Conservation (phyloP, 1,284 basidiomycete species). For the Schizophyllum commune region DNA sequence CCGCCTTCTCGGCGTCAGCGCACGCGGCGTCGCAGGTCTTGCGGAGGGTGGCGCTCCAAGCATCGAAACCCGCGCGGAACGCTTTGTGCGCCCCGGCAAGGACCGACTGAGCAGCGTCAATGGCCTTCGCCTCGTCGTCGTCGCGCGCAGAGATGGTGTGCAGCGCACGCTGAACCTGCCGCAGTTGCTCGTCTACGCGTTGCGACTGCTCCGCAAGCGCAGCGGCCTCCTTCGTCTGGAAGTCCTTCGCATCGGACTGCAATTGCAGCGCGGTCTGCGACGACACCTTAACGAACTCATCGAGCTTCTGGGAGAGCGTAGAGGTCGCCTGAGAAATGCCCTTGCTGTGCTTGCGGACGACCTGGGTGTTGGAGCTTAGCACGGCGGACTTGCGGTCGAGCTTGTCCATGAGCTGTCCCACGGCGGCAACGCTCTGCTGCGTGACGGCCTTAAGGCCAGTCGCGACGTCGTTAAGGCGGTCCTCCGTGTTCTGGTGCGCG, state of each 20-base stretch:
- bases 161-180: constrained; percentile 49
- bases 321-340: constrained; percentile 44
- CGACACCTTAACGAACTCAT: constrained; percentile 55
- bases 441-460: constrained; percentile 59
- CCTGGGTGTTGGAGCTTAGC: constrained; percentile 59
- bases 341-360: constrained; percentile 57
- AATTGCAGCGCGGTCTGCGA: constrained; percentile 47
- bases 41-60: constrained; percentile 48
- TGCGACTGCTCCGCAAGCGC: constrained; percentile 43
- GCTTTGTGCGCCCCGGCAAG: constrained; percentile 46
- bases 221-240: constrained; percentile 51
- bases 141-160: constrained; percentile 52
- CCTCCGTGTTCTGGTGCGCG: constrained; percentile 75
- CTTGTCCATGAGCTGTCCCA: constrained; percentile 75
- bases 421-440: constrained; percentile 63
- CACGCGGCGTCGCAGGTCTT: constrained; percentile 40
- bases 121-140: constrained; percentile 43
- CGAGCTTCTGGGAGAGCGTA: constrained; percentile 49
- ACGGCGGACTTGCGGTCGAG: constrained; percentile 74
- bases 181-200: constrained; percentile 54
- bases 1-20: constrained; percentile 34
- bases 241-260: constrained; percentile 46
- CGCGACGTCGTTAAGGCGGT: constrained; percentile 64
- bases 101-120: constrained; percentile 36
- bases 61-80: constrained; percentile 42